Evolutionary conservation across 2,329 filamentous ascomycete species (phyloP).

Genomic region (Hypoxylon sp.): DNA sequence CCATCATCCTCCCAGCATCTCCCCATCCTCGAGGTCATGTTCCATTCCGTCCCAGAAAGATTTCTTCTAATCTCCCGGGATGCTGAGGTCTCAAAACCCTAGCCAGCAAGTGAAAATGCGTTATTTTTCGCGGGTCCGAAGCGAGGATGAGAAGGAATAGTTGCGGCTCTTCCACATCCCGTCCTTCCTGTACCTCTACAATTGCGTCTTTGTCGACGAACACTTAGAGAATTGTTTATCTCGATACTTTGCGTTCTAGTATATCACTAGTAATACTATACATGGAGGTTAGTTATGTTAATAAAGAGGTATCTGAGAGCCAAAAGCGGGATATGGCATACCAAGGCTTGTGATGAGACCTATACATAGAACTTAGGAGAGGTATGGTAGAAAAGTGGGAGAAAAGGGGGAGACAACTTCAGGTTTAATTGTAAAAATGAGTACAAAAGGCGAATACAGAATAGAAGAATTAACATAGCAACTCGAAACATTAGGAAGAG

Average conservation of each 20-base stretch:
- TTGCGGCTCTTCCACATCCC: not conserved
- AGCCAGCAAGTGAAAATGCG: not conserved
- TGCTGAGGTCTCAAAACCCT: not conserved
- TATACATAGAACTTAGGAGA: not conserved
- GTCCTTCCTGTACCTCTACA: not conserved
- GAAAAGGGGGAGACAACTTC: too few species aligned
- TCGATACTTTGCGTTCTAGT: not conserved
- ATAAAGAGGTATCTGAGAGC: not conserved
- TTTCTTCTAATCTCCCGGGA: too few species aligned
- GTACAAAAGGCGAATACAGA: not conserved
- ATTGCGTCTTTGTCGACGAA: not conserved
- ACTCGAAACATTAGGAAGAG: not conserved
- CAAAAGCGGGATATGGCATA: not conserved
- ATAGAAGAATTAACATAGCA: not conserved
- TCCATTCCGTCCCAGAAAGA: too few species aligned
- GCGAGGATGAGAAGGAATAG: too few species aligned
- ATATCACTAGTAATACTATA: not conserved
- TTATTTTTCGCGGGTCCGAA: not conserved
- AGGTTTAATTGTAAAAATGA: too few species aligned
- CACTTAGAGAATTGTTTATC: not conserved
- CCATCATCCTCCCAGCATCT: too few species aligned
- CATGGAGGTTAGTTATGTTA: not conserved
- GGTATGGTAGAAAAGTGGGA: not conserved
- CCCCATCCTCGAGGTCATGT: too few species aligned
- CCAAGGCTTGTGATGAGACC: not conserved